Evolutionary conservation across 352 stramenopile species (phyloP).

Genomic region (Blastocystis sp.): DNA sequence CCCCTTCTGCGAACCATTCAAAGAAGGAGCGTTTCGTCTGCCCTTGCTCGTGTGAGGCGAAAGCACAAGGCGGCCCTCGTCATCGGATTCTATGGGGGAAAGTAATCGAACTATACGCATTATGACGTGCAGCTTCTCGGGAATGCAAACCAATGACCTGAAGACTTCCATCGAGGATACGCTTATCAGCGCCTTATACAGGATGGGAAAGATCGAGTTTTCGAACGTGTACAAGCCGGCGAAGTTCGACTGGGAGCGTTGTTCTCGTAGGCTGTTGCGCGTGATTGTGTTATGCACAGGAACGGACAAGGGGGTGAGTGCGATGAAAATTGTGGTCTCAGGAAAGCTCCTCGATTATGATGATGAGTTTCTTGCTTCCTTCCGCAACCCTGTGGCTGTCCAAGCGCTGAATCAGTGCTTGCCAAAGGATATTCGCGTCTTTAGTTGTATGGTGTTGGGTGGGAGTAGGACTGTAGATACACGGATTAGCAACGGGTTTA

Average conservation of each 20-base stretch:
- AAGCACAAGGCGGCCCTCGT: constrained; percentile 46
- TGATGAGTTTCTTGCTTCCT: background rate
- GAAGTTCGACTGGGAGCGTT: constrained; percentile 59
- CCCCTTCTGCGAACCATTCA: background rate
- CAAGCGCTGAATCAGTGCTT: background rate
- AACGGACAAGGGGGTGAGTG: constrained; percentile 54
- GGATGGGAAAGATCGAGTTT: background rate
- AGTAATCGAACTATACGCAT: background rate
- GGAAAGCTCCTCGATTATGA: constrained; percentile 57
- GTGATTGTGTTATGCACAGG: background rate
- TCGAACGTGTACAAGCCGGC: constrained; percentile 20
- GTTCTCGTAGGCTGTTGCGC: background rate
- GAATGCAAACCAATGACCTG: constrained; percentile 38
- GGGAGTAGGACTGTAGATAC: background rate
- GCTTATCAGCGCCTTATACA: constrained; percentile 13
- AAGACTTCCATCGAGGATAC: constrained; percentile 34
- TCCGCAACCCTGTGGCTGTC: background rate
- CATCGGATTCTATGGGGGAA: constrained; percentile 48
- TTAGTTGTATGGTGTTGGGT: background rate
- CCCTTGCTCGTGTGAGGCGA: background rate
- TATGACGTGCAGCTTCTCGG: constrained; percentile 1
- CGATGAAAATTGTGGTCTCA: constrained; percentile 34
- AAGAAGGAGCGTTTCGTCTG: background rate
- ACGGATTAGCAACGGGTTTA: constrained; percentile 35
- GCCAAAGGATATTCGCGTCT: constrained; percentile 42